Percentiles rank a stretch among this genome's conserved stretches.
These are phyloP conservation scores for Penicillium flavigenum DNA, from an alignment of 495 filamentous ascomycete species.

Conservation along the genomic window DNA sequence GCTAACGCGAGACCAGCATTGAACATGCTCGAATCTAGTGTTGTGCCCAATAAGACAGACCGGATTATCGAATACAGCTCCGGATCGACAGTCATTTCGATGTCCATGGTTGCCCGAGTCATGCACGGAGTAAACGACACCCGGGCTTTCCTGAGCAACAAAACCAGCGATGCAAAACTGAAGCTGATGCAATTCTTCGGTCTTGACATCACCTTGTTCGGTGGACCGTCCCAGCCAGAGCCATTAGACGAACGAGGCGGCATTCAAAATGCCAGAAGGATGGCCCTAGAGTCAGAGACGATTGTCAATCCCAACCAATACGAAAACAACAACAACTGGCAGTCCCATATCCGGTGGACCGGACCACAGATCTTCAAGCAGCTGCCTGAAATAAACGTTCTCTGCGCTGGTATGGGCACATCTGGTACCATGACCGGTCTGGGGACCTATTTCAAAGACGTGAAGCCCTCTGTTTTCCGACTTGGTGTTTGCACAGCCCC, in stretches of 20 bases:
- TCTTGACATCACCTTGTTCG: conserved; percentile 55
- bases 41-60: conserved; percentile 43
- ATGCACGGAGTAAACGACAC: conserved; percentile 54
- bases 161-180: conserved; percentile 54
- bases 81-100: conserved; percentile 60
- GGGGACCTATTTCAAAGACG: conserved; percentile 52
- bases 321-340: conserved; percentile 59
- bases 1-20: conserved; percentile 39
- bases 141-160: conserved; percentile 59
- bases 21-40: conserved; percentile 53
- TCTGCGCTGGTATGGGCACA: conserved; percentile 60
- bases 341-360: conserved; percentile 59
- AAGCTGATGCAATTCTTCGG: conserved; percentile 60
- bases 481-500: conserved; percentile 55
- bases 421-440: conserved; percentile 55
- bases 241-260: conserved; percentile 53
- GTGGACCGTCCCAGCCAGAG: conserved; percentile 58
- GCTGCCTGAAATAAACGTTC: conserved; percentile 56
- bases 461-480: conserved; percentile 51
- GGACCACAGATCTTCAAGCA: conserved; percentile 59
- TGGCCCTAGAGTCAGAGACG: conserved; percentile 39
- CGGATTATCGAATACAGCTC: conserved; percentile 62
- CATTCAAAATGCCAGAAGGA: conserved; percentile 45
- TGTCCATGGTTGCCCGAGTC: conserved; percentile 56
- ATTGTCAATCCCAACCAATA: conserved; percentile 60